These are phyloP conservation scores for Podospora anserina DNA, from an alignment of 495 filamentous ascomycete genomes.

Conservation along the genomic window DNA sequence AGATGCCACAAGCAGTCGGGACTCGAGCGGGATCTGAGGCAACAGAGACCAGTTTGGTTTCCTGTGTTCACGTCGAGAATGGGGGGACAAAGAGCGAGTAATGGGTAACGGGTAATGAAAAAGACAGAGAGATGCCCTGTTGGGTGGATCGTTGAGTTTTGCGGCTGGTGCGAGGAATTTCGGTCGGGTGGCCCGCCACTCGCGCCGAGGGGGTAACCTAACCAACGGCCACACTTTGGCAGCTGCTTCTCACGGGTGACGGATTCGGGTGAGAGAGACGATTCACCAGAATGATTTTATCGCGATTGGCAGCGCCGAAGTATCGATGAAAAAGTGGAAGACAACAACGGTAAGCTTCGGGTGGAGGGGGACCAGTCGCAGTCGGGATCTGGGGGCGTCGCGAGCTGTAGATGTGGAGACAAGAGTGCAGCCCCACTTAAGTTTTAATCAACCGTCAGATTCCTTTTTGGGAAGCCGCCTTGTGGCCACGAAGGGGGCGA, in stretches of 20 bases:
- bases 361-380: neutral
- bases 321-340: neutral
- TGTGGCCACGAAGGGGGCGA: neutral
- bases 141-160: neutral
- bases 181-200: too few relatives aligned
- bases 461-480: neutral
- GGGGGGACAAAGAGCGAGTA: neutral
- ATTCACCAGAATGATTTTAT: neutral
- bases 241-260: neutral
- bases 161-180: neutral
- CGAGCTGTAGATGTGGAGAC: neutral
- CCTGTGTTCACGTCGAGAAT: neutral
- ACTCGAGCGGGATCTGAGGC: neutral
- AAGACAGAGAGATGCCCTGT: too few relatives aligned
- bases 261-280: neutral
- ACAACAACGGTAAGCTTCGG: neutral
- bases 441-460: neutral
- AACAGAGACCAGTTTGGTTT: neutral
- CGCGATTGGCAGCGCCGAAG: neutral
- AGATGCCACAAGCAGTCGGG: neutral
- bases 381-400: neutral
- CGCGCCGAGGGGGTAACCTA: neutral
- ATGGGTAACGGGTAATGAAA: too few relatives aligned
- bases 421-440: neutral
- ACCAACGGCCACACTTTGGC: neutral